Base-by-base conservation (phyloP, 371 early-diverging fungal species). In the Mortierella sp. region DNA sequence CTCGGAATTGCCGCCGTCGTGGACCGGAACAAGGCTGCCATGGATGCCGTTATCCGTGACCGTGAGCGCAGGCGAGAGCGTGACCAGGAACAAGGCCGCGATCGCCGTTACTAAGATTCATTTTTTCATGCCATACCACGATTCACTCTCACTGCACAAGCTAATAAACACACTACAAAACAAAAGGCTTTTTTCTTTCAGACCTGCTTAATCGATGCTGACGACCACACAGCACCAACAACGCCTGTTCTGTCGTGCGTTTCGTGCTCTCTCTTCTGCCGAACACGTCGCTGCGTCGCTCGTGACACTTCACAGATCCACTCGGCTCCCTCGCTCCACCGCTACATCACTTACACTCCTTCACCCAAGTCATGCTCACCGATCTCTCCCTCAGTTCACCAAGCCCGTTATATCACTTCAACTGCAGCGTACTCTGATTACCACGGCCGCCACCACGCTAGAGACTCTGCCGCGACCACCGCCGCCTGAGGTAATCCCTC, bases 21-120 rank as follows among this genome's bases (percentile, higher is more conserved):
- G 18, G 76, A 74, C 31, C 59, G 76, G 2, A 74, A 74, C 54
- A 74, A 74, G 55, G 61, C 76, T 1, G 76, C 76, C 6, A 67
- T 73, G 73, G 73, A 73, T 19, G 73, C 67, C 1, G 67, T 73
- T 13, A 58, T 67, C n/a, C 73, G 73, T 12, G 73, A 73, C 27
- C 73, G 73, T 9, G 67, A 67, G 23, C 64, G 68, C 14, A 63
- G 73, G 13, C 53, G 58, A 12, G 73, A 73, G 23, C 61, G 73
- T 4, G 73, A 73, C 3, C 66, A 62, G 14, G 72, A 34, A 34
- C 34, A 34, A 10, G 38, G 50, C 2, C 60, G 67, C 23, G 55
- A 62, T 10, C 48, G 62, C 8, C 62, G 62, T 5, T 46, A 41
- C 18, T 47, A 57, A 56, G n/a, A 30, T 45, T n/a, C 18, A 9